Conservation (phyloP, 257 asterid genomes). For the Perilla frutescens region DNA sequence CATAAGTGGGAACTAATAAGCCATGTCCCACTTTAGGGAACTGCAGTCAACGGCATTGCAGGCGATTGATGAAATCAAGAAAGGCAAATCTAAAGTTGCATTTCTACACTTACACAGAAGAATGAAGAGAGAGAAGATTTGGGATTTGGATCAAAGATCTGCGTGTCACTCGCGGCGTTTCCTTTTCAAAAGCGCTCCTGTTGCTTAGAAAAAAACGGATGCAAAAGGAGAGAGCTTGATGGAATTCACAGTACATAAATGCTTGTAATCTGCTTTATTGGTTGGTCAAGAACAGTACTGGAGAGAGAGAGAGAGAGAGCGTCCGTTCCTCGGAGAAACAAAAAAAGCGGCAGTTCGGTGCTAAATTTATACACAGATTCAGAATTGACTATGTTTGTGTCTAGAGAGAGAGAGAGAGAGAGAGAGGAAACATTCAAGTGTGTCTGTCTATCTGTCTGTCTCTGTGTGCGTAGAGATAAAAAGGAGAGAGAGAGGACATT, state of each 20-base stretch:
- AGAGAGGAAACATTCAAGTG: not conserved
- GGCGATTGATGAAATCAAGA: not conserved
- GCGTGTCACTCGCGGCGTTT: not conserved
- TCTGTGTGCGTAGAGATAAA: not conserved
- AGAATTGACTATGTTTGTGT: not conserved
- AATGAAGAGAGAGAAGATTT: not conserved
- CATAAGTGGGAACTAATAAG: too few species aligned
- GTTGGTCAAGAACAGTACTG: slow-evolving; percentile 15
- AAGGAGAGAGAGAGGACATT: slow-evolving; percentile 25
- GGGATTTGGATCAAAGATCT: not conserved
- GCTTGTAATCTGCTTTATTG: not conserved
- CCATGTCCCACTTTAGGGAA: not conserved
- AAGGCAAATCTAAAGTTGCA: not conserved
- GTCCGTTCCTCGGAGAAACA: slow-evolving; percentile 33
- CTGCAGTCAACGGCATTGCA: not conserved
- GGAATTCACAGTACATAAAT: slow-evolving; percentile 14
- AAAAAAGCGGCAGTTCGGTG: slow-evolving; percentile 28
- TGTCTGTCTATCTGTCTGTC: not conserved
- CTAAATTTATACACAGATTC: slow-evolving; percentile 20
- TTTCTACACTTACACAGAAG: slow-evolving; percentile 21
- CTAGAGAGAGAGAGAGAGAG: not conserved
- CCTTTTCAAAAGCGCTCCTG: not conserved
- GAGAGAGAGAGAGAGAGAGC: slow-evolving; percentile 19
- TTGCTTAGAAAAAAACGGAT: not conserved
- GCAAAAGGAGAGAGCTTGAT: slow-evolving; percentile 26